A percentile compares a stretch with the other conserved stretches of the same genome.
Evolutionary conservation across 306 rosid species (phyloP).

Genomic region (Gastrolobium bilobum): DNA sequence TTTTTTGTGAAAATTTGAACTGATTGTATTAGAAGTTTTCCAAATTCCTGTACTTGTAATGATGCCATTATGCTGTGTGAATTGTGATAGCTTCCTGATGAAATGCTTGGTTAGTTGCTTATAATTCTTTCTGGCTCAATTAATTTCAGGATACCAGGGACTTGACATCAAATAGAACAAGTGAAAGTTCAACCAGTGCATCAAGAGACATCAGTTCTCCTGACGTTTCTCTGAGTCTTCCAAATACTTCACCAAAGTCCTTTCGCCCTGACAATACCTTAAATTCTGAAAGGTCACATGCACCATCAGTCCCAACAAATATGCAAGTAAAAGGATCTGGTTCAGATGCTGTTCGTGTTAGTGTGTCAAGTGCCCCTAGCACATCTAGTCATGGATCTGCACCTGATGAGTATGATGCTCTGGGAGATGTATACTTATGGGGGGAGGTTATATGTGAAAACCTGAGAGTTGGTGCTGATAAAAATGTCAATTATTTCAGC

Average conservation of each 20-base stretch:
- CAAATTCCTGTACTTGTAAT: constrained; percentile 8
- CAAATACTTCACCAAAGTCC: constrained; percentile 70
- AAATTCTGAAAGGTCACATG: constrained; percentile 82
- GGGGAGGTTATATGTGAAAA: constrained; percentile 88
- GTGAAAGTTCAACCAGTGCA: constrained; percentile 78
- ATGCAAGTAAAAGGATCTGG: constrained; percentile 97
- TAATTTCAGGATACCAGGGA: constrained; percentile 86
- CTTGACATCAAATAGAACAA: constrained; percentile 82
- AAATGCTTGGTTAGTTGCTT: constrained; percentile 45
- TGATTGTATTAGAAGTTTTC: neutral
- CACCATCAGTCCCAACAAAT: constrained; percentile 71
- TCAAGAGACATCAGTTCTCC: constrained; percentile 80
- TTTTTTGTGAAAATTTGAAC: neutral
- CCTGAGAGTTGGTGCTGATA: constrained; percentile 78
- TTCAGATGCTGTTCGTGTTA: constrained; percentile 93
- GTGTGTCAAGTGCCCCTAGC: constrained; percentile 99
- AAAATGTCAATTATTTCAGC: constrained; percentile 62
- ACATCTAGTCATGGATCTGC: constrained; percentile 98
- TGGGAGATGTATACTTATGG: constrained; percentile 97
- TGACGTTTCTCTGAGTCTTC: constrained; percentile 67
- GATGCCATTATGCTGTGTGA: constrained; percentile 20
- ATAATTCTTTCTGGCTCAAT: constrained; percentile 52
- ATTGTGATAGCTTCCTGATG: constrained; percentile 28
- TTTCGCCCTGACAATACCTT: constrained; percentile 61
- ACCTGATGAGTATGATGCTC: constrained; percentile 95